Base-by-base conservation (phyloP, 2,329 filamentous ascomycete genomes). In the Xylariales sp. region DNA sequence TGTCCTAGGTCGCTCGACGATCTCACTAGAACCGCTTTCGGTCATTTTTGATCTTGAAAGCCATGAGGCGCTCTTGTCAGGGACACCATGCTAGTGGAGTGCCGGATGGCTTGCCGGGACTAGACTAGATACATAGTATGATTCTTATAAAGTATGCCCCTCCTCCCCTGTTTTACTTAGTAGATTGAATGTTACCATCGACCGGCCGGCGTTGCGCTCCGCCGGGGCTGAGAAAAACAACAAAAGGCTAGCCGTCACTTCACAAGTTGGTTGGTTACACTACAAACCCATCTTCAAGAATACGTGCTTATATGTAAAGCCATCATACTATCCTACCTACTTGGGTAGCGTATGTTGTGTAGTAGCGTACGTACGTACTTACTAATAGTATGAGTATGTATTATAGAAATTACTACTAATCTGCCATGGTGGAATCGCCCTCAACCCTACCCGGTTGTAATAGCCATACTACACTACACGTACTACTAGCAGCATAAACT, bases 91-190 rank as follows among this genome's bases (percentile, higher is more conserved):
- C 57, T 62, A 23, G 66, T 69, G 62, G 66, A 66, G 59, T 57
- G 55, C 67, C 63, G 64, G 64, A 67, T 67, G 64, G 64, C 63
- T 63, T 69, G 63, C 67, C 67, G 67, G 67, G 50, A 45, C 54
- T 45, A 56, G 43, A 56, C 52, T 48, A 8, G 57, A 39, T 23
- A 23, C 23, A 23, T 23, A 23, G 23, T 18, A 69, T 55, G 30
- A 52, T 58, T 62, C 46, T 50, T 36, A 28, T n/a, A 39, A 48
- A 41, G 52, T 53, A 43, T 50, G 61, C 8, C 12, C 36, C 12
- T n/a, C 34, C 28, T 41, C 32, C 56, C 45, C 36, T 39, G 36
- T 56, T 61, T 46, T 30, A 23, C 23, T 23, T 23, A 23, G 23
- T 46, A 41, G 39, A 32, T 43, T 56, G 23, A 23, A 23, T 23